Evolutionary conservation across 2,329 filamentous ascomycete genomes (phyloP).

Genomic region (Lanzia echinophila): DNA sequence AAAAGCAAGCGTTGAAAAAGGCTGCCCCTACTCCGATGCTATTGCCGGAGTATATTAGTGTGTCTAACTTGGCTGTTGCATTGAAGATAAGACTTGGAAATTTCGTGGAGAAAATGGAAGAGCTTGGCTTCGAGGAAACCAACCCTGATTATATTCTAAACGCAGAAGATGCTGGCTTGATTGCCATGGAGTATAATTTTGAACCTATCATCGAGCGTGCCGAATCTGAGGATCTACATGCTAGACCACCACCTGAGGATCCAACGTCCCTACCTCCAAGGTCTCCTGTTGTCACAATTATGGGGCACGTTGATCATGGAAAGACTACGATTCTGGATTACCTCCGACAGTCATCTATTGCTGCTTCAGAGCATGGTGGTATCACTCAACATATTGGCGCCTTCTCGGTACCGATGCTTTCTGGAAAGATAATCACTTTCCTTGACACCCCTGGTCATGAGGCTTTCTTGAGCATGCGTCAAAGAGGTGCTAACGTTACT

Average conservation of each 20-base stretch:
- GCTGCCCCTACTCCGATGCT: slow-evolving; percentile 55
- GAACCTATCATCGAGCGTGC: slow-evolving; percentile 70
- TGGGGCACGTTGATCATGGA: slow-evolving; percentile 98
- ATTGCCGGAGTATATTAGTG: slow-evolving; percentile 85
- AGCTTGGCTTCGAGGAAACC: slow-evolving; percentile 85
- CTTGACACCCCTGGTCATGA: slow-evolving; percentile 94
- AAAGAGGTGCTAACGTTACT: slow-evolving; percentile 90
- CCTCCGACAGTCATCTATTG: slow-evolving; percentile 86
- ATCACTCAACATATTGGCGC: slow-evolving; percentile 99
- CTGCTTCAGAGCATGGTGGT: slow-evolving; percentile 84
- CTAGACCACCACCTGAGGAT: slow-evolving; percentile 63
- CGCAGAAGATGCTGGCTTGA: slow-evolving; percentile 80
- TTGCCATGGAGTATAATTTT: slow-evolving; percentile 88
- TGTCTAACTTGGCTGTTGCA: slow-evolving; percentile 71
- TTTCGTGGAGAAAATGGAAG: slow-evolving; percentile 69
- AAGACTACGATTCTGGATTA: slow-evolving; percentile 96
- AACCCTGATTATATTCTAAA: slow-evolving; percentile 80
- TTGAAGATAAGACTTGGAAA: slow-evolving; percentile 63
- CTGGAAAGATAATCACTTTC: slow-evolving; percentile 89
- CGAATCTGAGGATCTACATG: slow-evolving; percentile 62
- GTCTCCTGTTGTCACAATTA: slow-evolving; percentile 95
- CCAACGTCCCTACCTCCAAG: slow-evolving; percentile 61
- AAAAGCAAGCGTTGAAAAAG: slow-evolving; percentile 36
- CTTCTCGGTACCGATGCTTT: slow-evolving; percentile 83
- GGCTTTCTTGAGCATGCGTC: slow-evolving; percentile 91